Percentiles rank a stretch among this genome's conserved stretches.
Evolutionary conservation across 2,329 filamentous ascomycete species (phyloP).

Genomic region (Colletotrichum sp.): DNA sequence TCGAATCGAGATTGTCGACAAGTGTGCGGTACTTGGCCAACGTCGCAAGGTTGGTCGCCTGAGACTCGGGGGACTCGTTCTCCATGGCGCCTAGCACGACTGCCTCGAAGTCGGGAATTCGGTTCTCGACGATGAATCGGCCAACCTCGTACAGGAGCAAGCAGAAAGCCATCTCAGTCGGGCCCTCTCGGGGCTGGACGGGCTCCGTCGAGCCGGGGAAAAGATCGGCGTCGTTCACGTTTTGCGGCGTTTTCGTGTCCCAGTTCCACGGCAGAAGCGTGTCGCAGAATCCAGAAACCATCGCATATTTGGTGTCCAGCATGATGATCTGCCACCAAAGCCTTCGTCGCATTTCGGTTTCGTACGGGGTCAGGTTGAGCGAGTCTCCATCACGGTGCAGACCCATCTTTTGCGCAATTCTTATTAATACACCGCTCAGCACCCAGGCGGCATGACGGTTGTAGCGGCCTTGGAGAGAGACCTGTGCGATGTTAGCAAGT

Average conservation of each 20-base stretch:
- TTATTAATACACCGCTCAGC: slow-evolving; percentile 63
- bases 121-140: slow-evolving; percentile 49
- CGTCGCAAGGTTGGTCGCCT: slow-evolving; percentile 46
- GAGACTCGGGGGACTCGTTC: slow-evolving; percentile 50
- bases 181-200: slow-evolving; percentile 56
- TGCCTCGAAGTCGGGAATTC: slow-evolving; percentile 45
- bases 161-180: slow-evolving; percentile 66
- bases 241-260: slow-evolving; percentile 61
- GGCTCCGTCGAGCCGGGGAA: slow-evolving; percentile 57
- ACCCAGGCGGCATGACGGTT: slow-evolving; percentile 66
- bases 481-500: slow-evolving; percentile 36
- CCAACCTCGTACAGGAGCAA: slow-evolving; percentile 55
- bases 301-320: slow-evolving; percentile 60
- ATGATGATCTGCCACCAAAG: slow-evolving; percentile 71
- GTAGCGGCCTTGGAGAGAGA: slow-evolving; percentile 62
- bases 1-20: slow-evolving; percentile 46
- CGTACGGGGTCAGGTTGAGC: slow-evolving; percentile 63
- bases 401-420: slow-evolving; percentile 72
- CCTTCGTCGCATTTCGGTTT: slow-evolving; percentile 70
- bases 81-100: slow-evolving; percentile 39
- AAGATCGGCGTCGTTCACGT: slow-evolving; percentile 64
- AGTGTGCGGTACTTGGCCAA: slow-evolving; percentile 47
- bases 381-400: slow-evolving; percentile 66
- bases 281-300: slow-evolving; percentile 62
- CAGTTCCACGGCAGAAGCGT: slow-evolving; percentile 56